These are phyloP conservation scores for Byssochlamys sp. DNA, from an alignment of 2,329 filamentous ascomycete genomes.

Conservation along the genomic window DNA sequence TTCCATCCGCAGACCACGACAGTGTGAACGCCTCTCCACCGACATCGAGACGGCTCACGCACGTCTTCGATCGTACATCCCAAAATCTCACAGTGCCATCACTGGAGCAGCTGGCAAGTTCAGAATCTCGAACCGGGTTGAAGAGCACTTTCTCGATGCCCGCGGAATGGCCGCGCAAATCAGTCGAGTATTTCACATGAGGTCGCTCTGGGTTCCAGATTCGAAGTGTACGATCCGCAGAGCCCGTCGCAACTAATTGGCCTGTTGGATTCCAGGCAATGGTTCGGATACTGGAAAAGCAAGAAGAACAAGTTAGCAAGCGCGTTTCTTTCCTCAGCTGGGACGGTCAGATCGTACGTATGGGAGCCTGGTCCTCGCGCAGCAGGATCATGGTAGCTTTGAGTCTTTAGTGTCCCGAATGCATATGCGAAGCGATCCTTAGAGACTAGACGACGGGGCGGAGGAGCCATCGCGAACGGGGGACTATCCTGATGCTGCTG, in stretches of 20 bases:
- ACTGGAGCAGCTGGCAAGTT: constrained; percentile 40
- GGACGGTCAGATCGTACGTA: constrained; percentile 37
- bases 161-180: constrained; percentile 39
- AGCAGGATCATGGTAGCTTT: constrained; percentile 58
- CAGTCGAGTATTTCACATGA: constrained; percentile 38
- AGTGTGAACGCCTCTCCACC: constrained; percentile 42
- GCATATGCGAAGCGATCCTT: constrained; percentile 61
- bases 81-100: constrained; percentile 43
- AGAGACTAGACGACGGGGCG: constrained; percentile 35
- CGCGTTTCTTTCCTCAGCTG: background rate
- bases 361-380: constrained; percentile 47
- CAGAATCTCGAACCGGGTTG: constrained; percentile 41
- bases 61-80: constrained; percentile 42
- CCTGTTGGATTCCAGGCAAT: constrained; percentile 86
- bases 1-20: constrained; percentile 41
- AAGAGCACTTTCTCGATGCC: constrained; percentile 41
- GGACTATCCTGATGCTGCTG: constrained; percentile 6
- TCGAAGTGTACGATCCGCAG: constrained; percentile 77
- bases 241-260: constrained; percentile 73
- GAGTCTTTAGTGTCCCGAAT: constrained; percentile 60
- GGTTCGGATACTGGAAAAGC: constrained; percentile 53
- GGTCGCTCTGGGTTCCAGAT: constrained; percentile 67
- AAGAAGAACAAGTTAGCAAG: constrained; percentile 14
- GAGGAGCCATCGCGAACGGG: constrained; percentile 26
- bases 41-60: constrained; percentile 39